Evolutionary conservation across 177 flowering plant species (phyloP).

Genomic region (Telopea speciosissima): DNA sequence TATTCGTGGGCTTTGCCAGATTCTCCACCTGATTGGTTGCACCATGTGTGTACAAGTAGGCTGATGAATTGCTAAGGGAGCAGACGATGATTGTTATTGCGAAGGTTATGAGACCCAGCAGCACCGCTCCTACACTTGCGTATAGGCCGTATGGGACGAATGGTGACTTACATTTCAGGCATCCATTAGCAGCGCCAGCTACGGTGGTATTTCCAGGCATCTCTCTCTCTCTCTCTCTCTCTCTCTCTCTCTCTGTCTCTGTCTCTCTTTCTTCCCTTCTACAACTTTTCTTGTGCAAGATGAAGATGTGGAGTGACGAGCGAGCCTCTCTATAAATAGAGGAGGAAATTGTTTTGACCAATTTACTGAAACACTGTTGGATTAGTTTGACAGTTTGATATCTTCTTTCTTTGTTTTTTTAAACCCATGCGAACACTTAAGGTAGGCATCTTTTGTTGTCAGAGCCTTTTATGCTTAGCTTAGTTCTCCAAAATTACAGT

Average conservation of each 20-base stretch:
- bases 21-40: no score
- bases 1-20: no score
- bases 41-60: not conserved
- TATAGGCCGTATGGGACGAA: conserved; percentile 29
- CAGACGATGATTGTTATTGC: conserved; percentile 26
- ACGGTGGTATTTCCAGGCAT: not conserved
- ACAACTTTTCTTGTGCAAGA: not conserved
- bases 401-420: no score
- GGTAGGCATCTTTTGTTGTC: no score
- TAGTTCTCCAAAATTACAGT: no score
- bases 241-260: not conserved
- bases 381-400: no score
- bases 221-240: not conserved
- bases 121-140: conserved; percentile 23
- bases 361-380: no score
- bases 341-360: no score
- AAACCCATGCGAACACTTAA: no score
- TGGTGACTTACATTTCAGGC: conserved; percentile 36
- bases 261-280: not conserved
- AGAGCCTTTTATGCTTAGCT: no score
- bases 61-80: conserved; percentile 9
- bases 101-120: conserved; percentile 22
- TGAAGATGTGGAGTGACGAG: no score
- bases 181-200: conserved; percentile 17
- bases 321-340: no score